phyloP scores from a whole-genome alignment of 164 flowering plant genomes.

The Echeveria elegans region DNA sequence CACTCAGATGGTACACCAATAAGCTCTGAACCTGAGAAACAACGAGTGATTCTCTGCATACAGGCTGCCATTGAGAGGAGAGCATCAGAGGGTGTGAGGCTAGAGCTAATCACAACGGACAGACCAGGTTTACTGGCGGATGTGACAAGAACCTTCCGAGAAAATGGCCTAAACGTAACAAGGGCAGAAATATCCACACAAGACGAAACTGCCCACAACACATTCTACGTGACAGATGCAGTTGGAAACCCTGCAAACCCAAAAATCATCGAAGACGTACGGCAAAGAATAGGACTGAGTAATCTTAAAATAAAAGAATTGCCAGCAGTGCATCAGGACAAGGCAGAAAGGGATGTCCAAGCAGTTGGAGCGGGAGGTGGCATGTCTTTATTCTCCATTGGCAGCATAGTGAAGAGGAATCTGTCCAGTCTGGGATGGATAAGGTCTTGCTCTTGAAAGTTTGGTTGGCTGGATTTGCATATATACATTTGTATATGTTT shows the following conservation, averaged over 20 bases:
- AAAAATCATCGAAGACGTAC: conserved; percentile 54
- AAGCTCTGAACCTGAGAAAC: conserved; percentile 67
- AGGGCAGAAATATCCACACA: conserved; percentile 78
- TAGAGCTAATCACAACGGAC: conserved; percentile 43
- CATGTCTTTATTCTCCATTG: conserved; percentile 54
- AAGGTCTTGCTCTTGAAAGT: conserved; percentile 55
- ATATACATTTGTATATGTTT: conserved; percentile 26
- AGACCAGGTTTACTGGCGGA: conserved; percentile 62
- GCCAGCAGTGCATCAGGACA: conserved; percentile 23
- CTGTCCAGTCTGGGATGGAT: conserved; percentile 79
- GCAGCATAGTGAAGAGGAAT: conserved; percentile 78
- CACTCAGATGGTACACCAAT: conserved; percentile 77
- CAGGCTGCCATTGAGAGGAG: conserved; percentile 72
- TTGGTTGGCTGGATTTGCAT: conserved; percentile 13
- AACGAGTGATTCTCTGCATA: conserved; percentile 61
- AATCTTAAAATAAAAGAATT: conserved; percentile 68
- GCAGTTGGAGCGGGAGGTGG: conserved; percentile 50
- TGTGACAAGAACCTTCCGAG: conserved; percentile 86
- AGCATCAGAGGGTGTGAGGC: conserved; percentile 64
- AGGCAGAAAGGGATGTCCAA: conserved; percentile 25
- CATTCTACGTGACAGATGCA: conserved; percentile 66
- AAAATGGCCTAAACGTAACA: conserved; percentile 77
- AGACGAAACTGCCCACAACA: conserved; percentile 38
- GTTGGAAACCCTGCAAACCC: conserved; percentile 48
- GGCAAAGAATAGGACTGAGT: conserved; percentile 50